Conservation (phyloP, 805 yeast species). For the Candida taoyuanica region DNA sequence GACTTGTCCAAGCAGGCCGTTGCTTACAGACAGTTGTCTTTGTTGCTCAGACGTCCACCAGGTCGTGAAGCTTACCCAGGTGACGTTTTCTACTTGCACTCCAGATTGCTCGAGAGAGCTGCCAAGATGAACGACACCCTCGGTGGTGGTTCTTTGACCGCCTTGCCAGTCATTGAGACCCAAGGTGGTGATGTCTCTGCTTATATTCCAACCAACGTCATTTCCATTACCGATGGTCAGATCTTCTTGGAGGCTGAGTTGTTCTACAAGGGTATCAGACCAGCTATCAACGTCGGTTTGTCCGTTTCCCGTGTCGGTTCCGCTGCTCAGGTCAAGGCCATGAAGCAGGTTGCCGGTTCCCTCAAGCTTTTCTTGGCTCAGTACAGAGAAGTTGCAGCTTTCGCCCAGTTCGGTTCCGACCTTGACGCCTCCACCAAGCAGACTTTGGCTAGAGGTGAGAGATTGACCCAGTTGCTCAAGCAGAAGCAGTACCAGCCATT, state of each 20-base stretch:
- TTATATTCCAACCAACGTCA: constrained; percentile 95
- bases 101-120: constrained; percentile 94
- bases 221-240: constrained; percentile 97
- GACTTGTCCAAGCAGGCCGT: constrained; percentile 99
- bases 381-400: constrained; percentile 99
- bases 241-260: constrained; percentile 98
- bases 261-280: constrained; percentile 99
- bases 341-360: constrained; percentile 99
- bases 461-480: constrained; percentile 97
- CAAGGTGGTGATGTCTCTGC: constrained; percentile 99
- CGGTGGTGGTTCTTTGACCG: constrained; percentile 95
- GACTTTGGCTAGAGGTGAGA: constrained; percentile 99
- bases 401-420: constrained; percentile 99
- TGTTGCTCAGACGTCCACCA: constrained; percentile 63
- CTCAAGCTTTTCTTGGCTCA: constrained; percentile 99
- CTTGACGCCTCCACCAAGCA: constrained; percentile 99
- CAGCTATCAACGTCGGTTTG: constrained; percentile 99
- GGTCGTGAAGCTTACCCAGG: constrained; percentile 27
- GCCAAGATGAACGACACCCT: constrained; percentile 88
- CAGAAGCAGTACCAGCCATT: constrained; percentile 97
- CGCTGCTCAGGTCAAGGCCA: constrained; percentile 99
- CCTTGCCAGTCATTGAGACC: constrained; percentile 94
- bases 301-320: constrained; percentile 99
- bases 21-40: constrained; percentile 99
- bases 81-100: constrained; percentile 29